Evolutionary conservation across 768 basidiomycete genomes (phyloP), one percentile per base, ranked within the genome.

Genomic region (Heimioporus sp.): DNA sequence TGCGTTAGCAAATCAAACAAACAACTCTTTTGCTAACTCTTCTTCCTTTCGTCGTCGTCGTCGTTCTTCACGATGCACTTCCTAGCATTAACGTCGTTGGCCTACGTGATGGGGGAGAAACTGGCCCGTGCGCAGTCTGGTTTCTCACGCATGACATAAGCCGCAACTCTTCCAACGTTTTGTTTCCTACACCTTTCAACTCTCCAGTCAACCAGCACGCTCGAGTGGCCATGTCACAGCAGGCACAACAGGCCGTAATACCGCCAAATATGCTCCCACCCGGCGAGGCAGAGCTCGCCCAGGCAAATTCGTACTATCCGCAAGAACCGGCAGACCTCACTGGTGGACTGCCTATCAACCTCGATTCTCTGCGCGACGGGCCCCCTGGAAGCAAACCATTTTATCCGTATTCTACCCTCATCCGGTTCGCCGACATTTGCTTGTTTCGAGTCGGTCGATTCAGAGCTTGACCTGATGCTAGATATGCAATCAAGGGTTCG

Each of bases 401-500:
- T 63, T 93, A 93, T 63, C 91, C 90, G 3, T 93, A 93, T 65
- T 92, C 90, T 4, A 93, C 90, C 32, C 81, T 93, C 48, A 93
- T 93, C 63, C 83, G 90, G 90, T 91, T 66, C 51, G 86, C 77
- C 52, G 42, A 21, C 51, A 45, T 19, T 37, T 13, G 36, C 35
- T 38, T 34, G 16, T 39, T 39, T 40, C 28, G 1, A 2, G 20
- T 35, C 37, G 8, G n/a, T 10, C 10, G 9, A 8, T 21, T 35
- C 30, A 35, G 17, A 15, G 45, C 48, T 53, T 45, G 46, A 59
- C 38, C 50, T 44, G 43, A 48, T 49, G 55, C 34, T 61, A 92
- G 90, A 57, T 93, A 92, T 67, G 90, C 90, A 49, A 93, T 93
- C 69, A 93, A 93, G 72, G 91, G 90, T 53, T 90, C 91, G 8